phyloP scores from a whole-genome alignment of 495 filamentous ascomycete species.

The Annulohypoxylon moriforme region DNA sequence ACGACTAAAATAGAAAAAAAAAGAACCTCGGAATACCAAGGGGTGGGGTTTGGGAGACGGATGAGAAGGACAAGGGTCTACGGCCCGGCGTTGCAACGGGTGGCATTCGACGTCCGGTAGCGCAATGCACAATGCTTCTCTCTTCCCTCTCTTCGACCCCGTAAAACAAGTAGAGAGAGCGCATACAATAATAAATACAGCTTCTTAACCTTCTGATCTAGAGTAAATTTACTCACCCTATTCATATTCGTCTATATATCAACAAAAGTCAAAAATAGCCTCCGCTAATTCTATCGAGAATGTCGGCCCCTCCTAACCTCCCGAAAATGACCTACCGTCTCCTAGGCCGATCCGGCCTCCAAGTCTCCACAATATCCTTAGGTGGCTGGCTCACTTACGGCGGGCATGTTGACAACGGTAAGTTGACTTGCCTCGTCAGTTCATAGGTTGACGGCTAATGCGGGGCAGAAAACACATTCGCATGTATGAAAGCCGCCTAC shows the following conservation, averaged over 20 bases:
- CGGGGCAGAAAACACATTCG: constrained; percentile 66
- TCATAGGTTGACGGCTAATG: constrained; percentile 1
- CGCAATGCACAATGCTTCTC: background rate
- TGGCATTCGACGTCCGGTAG: background rate
- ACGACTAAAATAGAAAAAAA: too few relatives aligned
- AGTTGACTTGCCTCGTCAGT: background rate
- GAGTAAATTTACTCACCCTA: background rate
- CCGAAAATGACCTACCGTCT: constrained; percentile 80
- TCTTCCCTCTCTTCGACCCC: too few relatives aligned
- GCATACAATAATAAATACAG: background rate
- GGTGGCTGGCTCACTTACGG: constrained; percentile 84
- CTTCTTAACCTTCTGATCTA: too few relatives aligned
- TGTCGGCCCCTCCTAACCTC: constrained; percentile 33
- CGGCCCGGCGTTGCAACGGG: background rate
- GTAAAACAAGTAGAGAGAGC: background rate
- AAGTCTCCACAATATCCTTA: constrained; percentile 79
- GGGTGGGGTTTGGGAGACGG: too few relatives aligned
- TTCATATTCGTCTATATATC: background rate
- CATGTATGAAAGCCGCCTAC: constrained; percentile 80
- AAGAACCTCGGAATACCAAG: too few relatives aligned
- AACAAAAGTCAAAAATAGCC: background rate
- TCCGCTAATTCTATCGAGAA: background rate
- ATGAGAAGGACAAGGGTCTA: background rate
- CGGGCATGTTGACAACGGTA: constrained; percentile 77
- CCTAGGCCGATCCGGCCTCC: constrained; percentile 78